phyloP scores from a whole-genome alignment of 192 early-diverging fungal genomes.

The Lobosporangium transversale region DNA sequence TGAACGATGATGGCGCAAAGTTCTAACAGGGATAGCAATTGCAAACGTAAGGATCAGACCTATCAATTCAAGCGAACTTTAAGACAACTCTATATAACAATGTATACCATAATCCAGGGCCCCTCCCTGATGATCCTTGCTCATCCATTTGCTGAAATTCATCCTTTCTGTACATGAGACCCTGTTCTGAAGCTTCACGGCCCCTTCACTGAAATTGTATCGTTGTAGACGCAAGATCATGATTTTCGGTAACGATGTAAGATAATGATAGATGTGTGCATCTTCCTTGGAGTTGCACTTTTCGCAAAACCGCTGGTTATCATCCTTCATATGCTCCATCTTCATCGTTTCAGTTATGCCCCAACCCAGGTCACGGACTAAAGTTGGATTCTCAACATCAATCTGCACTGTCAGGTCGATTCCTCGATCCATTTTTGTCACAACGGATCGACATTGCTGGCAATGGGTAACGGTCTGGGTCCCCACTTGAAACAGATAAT shows the following conservation, averaged over 20 bases:
- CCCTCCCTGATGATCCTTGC: slow-evolving; percentile 3
- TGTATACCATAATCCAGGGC: slow-evolving; percentile 26
- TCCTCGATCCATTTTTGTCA: slow-evolving; percentile 10
- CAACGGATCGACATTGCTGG: slow-evolving; percentile 22
- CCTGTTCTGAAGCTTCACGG: slow-evolving; percentile 41
- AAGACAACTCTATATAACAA: neutral
- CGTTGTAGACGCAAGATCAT: slow-evolving; percentile 47
- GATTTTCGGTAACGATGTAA: slow-evolving; percentile 35
- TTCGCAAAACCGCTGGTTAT: slow-evolving; percentile 45
- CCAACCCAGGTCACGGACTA: slow-evolving; percentile 47
- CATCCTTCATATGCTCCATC: slow-evolving; percentile 44
- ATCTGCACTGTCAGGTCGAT: slow-evolving; percentile 45
- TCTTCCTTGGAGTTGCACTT: slow-evolving; percentile 35
- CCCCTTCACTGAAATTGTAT: slow-evolving; percentile 35
- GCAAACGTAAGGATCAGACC: too few species aligned
- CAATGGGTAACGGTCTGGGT: slow-evolving; percentile 34
- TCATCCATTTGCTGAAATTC: slow-evolving; percentile 39
- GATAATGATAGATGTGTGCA: slow-evolving; percentile 33
- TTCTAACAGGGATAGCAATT: slow-evolving; percentile 16
- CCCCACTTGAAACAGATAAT: slow-evolving; percentile 31
- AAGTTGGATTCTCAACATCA: slow-evolving; percentile 23
- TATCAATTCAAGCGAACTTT: too few species aligned
- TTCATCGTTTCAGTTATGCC: slow-evolving; percentile 43
- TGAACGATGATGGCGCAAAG: slow-evolving; percentile 44
- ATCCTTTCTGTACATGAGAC: slow-evolving; percentile 36